Conservation (phyloP, 2,329 filamentous ascomycete genomes). For the Fusarium musae region DNA sequence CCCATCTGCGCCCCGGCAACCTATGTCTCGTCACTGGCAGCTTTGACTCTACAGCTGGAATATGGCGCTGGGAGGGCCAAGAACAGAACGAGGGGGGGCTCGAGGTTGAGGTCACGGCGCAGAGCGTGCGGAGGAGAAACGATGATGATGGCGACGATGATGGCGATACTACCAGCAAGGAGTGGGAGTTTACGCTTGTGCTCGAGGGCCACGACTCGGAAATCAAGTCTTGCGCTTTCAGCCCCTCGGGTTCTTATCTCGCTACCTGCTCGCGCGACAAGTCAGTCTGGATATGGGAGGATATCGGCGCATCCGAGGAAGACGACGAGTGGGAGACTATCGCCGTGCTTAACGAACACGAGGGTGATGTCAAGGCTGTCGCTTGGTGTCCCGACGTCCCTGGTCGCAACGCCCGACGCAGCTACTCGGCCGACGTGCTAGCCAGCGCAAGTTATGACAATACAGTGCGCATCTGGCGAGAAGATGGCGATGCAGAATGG, state of each 20-base stretch:
- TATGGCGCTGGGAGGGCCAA: conserved; percentile 76
- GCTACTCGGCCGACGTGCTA: conserved; percentile 75
- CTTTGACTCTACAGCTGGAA: conserved; percentile 91
- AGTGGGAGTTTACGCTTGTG: conserved; percentile 93
- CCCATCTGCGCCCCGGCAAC: conserved; percentile 67
- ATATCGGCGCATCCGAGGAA: conserved; percentile 75
- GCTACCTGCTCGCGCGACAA: conserved; percentile 95
- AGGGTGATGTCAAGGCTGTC: conserved; percentile 94
- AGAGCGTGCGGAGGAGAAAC: conserved; percentile 32
- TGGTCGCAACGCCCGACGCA: conserved; percentile 56
- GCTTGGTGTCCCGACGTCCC: conserved; percentile 84
- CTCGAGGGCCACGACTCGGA: conserved; percentile 96
- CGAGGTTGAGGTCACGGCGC: conserved; percentile 57
- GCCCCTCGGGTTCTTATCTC: conserved; percentile 78
- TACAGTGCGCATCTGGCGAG: conserved; percentile 86
- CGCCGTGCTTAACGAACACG: conserved; percentile 92
- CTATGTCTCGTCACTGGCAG: conserved; percentile 90
- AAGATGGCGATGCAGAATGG: conserved; percentile 92
- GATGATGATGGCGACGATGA: conserved; percentile 43
- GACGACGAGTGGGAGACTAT: conserved; percentile 98
- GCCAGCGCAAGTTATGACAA: conserved; percentile 96
- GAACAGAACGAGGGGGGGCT: conserved; percentile 46
- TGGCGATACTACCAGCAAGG: conserved; percentile 72
- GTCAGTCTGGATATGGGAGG: conserved; percentile 98
- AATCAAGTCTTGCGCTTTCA: conserved; percentile 83